A percentile compares a stretch with the other conserved stretches of the same genome.
These are phyloP conservation scores for Sugiyamaella pinicola DNA, from an alignment of 1,139 yeast species.

Conservation along the genomic window DNA sequence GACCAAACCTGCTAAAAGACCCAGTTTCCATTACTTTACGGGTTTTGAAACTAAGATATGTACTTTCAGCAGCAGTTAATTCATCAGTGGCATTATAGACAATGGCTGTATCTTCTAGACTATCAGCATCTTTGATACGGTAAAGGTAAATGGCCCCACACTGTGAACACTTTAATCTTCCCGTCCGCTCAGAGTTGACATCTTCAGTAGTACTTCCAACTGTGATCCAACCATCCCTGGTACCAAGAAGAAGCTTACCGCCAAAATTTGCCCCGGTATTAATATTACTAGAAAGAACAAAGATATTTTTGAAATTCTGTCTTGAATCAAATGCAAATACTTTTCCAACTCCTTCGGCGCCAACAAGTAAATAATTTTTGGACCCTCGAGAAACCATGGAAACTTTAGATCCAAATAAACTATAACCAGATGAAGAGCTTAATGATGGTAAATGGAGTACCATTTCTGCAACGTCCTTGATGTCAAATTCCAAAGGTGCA, in stretches of 20 bases:
- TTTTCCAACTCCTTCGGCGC: constrained; percentile 38
- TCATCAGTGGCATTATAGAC: constrained; percentile 11
- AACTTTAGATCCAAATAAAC: constrained; percentile 36
- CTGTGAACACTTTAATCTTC: constrained; percentile 33
- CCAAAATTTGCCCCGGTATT: constrained; percentile 36
- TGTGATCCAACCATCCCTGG: constrained; percentile 34
- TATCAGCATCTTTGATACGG: constrained; percentile 28
- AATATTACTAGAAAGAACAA: constrained; percentile 25
- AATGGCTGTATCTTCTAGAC: constrained; percentile 1
- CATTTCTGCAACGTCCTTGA: constrained; percentile 36
- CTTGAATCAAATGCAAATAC: constrained; percentile 36
- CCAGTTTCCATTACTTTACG: constrained; percentile 22
- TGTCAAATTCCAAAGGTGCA: constrained; percentile 21
- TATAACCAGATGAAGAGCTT: constrained; percentile 26
- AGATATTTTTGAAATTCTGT: constrained; percentile 22
- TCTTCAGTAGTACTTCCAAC: constrained; percentile 34
- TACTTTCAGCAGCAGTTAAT: constrained; percentile 2
- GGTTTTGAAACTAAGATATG: constrained; percentile 11
- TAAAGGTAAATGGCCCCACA: constrained; percentile 49
- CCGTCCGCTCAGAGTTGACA: constrained; percentile 22
- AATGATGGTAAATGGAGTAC: constrained; percentile 19
- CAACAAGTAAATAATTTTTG: constrained; percentile 33
- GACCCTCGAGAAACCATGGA: constrained; percentile 24
- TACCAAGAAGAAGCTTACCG: constrained; percentile 34
- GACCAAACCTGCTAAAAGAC: constrained; percentile 42